These are phyloP conservation scores for Claviceps cyperi DNA, from an alignment of 2,329 filamentous ascomycete species.

Conservation along the genomic window DNA sequence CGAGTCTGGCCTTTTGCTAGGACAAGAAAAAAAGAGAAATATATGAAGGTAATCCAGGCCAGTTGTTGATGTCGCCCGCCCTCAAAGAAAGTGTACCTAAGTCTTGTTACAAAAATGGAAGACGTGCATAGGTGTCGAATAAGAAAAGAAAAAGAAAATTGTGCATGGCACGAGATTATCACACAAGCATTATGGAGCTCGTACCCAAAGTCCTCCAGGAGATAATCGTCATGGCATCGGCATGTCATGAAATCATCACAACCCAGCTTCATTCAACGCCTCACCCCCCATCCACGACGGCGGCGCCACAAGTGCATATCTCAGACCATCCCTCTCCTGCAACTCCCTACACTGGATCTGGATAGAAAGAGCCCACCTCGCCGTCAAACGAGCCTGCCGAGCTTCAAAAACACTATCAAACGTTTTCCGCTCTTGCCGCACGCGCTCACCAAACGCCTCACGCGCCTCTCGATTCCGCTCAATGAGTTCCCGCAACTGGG, in stretches of 20 bases:
- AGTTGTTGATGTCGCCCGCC: neutral
- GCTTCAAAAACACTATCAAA: constrained; percentile 29
- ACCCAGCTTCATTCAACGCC: neutral
- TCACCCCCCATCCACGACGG: constrained; percentile 17
- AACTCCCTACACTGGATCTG: constrained; percentile 40
- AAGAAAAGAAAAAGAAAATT: neutral
- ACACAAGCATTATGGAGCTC: no score
- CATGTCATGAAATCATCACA: neutral
- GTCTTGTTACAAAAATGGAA: neutral
- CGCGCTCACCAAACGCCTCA: constrained; percentile 31
- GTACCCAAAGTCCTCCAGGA: no score
- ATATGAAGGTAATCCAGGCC: neutral
- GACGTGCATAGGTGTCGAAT: neutral
- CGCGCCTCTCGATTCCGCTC: constrained; percentile 33
- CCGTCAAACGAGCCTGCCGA: constrained; percentile 29
- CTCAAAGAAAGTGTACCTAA: neutral
- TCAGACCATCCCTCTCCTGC: constrained; percentile 27
- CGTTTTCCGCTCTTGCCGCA: constrained; percentile 34
- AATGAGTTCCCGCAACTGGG: constrained; percentile 32
- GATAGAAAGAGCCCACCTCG: constrained; percentile 37
- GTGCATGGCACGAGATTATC: neutral
- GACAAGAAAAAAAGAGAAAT: neutral
- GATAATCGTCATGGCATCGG: no score
- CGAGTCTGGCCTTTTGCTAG: neutral
- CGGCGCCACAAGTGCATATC: constrained; percentile 24